Percentiles rank a stretch among this genome's conserved stretches.
Conservation (phyloP, 371 early-diverging fungal genomes). For the Circinella minor region DNA sequence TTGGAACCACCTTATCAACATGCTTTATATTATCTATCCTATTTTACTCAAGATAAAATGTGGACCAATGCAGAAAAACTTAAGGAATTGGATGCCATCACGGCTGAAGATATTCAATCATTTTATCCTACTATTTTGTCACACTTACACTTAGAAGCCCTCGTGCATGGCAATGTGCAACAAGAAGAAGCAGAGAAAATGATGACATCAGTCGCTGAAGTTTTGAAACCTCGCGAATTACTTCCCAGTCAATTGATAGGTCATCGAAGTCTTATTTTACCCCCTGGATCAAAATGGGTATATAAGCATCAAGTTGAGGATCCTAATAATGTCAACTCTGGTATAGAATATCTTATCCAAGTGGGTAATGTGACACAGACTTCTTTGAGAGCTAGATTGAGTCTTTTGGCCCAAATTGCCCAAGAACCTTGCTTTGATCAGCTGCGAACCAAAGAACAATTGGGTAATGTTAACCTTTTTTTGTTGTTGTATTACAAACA, state of each 20-base stretch:
- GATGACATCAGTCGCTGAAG: constrained; percentile 54
- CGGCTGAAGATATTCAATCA: constrained; percentile 70
- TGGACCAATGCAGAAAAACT: constrained; percentile 88
- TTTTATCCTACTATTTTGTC: constrained; percentile 76
- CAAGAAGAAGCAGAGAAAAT: constrained; percentile 69
- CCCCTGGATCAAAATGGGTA: constrained; percentile 62
- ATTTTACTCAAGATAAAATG: constrained; percentile 77
- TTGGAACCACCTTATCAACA: constrained; percentile 80
- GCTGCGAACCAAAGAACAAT: constrained; percentile 90
- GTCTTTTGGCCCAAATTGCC: constrained; percentile 77
- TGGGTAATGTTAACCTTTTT: constrained; percentile 42
- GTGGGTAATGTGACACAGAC: constrained; percentile 62
- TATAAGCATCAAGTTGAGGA: constrained; percentile 72
- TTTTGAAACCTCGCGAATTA: constrained; percentile 64
- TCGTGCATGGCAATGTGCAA: constrained; percentile 84
- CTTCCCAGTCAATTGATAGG: constrained; percentile 62
- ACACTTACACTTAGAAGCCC: constrained; percentile 74
- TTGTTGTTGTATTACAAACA: no score
- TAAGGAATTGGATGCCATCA: constrained; percentile 58
- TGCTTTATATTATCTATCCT: constrained; percentile 76
- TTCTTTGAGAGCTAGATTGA: constrained; percentile 64
- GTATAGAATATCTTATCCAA: constrained; percentile 83
- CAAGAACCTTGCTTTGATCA: constrained; percentile 92
- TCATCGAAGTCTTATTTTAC: constrained; percentile 75
- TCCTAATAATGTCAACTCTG: constrained; percentile 83